Evolutionary conservation across 73 alveolate genomes (phyloP).

Genomic region (Diophrys sp.): DNA sequence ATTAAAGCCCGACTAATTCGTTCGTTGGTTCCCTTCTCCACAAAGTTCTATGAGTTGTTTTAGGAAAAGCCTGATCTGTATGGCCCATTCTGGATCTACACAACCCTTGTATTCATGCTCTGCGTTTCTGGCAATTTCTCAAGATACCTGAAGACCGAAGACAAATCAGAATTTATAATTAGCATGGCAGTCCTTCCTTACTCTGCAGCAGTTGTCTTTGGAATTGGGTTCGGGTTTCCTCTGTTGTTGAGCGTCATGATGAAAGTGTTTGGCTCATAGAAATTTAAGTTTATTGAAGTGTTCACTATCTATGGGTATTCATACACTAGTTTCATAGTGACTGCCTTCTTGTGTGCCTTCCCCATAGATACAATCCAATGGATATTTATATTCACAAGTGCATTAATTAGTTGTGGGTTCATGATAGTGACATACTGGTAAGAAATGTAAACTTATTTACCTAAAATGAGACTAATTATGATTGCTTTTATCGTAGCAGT

Average conservation of each 20-base stretch:
- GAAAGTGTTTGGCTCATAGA: slow-evolving; percentile 69
- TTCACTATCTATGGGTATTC: slow-evolving; percentile 83
- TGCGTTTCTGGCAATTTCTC: slow-evolving; percentile 77
- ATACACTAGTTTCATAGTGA: slow-evolving; percentile 66
- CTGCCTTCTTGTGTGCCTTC: slow-evolving; percentile 61
- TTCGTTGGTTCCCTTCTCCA: slow-evolving; percentile 13
- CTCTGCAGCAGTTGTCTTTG: slow-evolving; percentile 69
- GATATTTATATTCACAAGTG: slow-evolving; percentile 60
- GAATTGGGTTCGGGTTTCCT: slow-evolving; percentile 82
- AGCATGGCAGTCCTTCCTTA: slow-evolving; percentile 30
- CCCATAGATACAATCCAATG: slow-evolving; percentile 64
- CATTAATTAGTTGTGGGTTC: slow-evolving; percentile 63
- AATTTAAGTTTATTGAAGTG: slow-evolving; percentile 56
- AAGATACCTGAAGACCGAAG: slow-evolving; percentile 53
- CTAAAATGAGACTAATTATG: slow-evolving; percentile 67
- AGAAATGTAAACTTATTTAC: slow-evolving; percentile 57
- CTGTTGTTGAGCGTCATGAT: slow-evolving; percentile 57
- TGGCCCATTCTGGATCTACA: slow-evolving; percentile 91
- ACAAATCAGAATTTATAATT: slow-evolving; percentile 54
- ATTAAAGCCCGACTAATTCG: slow-evolving; percentile 2
- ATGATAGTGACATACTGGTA: slow-evolving; percentile 77
- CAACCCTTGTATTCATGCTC: slow-evolving; percentile 69
- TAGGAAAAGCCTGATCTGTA: slow-evolving; percentile 28
- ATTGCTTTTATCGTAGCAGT: slow-evolving; percentile 53
- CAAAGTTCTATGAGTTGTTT: not conserved